phyloP scores from a whole-genome alignment of 164 flowering plant species.

The Macadamia integrifolia region DNA sequence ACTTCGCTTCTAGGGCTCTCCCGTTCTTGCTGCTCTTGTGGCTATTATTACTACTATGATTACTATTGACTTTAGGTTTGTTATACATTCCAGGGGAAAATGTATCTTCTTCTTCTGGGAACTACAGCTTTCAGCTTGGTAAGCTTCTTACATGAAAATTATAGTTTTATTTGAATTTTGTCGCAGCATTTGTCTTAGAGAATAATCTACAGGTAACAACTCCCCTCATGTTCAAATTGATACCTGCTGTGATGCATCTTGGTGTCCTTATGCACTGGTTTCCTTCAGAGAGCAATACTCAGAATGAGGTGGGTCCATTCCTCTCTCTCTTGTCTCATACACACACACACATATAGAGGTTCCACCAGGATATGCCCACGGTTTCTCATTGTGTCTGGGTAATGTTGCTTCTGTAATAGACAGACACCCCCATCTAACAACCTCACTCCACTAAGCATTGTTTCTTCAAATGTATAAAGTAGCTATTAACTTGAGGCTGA shows the following conservation, averaged over 20 bases:
- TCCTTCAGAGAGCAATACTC: conserved; percentile 55
- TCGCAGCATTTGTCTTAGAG: neutral
- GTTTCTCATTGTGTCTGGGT: too few species aligned
- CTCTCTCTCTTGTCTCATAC: conserved; percentile 5
- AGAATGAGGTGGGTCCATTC: conserved; percentile 51
- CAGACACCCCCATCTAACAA: too few species aligned
- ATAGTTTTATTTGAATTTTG: neutral
- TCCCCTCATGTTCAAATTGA: conserved; percentile 82
- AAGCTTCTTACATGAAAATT: conserved; percentile 17
- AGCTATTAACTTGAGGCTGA: neutral
- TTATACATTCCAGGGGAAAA: conserved; percentile 64
- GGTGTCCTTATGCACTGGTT: conserved; percentile 93
- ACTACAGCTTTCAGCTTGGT: conserved; percentile 97
- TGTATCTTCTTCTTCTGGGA: conserved; percentile 97
- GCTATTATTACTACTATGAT: neutral
- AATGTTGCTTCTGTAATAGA: too few species aligned
- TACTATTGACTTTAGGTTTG: neutral
- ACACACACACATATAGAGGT: neutral
- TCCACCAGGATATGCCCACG: too few species aligned
- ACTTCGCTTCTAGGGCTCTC: neutral
- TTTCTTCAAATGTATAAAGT: neutral
- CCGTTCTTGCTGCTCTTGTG: neutral
- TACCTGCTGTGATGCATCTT: conserved; percentile 79
- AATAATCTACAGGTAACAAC: conserved; percentile 68
- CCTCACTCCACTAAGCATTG: too few species aligned